Conservation (phyloP, 306 rosid genomes). For the Inga laurina region DNA sequence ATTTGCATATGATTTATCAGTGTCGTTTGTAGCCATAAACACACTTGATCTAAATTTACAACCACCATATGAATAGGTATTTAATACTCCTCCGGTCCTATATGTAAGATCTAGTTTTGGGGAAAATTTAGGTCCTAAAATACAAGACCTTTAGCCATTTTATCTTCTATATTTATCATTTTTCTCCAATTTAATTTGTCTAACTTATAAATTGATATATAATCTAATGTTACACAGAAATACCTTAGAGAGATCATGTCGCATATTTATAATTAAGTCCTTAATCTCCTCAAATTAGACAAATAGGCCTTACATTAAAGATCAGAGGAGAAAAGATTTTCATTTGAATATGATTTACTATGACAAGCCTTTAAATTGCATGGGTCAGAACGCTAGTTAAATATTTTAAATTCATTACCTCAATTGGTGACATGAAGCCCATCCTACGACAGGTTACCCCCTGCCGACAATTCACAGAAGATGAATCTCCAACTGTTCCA, state of each 20-base stretch:
- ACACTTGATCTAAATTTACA: neutral
- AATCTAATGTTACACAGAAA: too few species aligned
- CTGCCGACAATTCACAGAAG: conserved; percentile 34
- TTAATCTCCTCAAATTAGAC: too few species aligned
- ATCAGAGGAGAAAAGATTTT: too few species aligned
- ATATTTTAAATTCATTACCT: conserved; percentile 46
- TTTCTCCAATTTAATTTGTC: too few species aligned
- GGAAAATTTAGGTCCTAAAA: too few species aligned
- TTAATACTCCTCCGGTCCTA: neutral
- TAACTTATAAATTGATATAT: too few species aligned
- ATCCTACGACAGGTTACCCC: conserved; percentile 17
- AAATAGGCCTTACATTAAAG: too few species aligned
- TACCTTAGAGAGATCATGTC: too few species aligned
- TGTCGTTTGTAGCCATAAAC: neutral
- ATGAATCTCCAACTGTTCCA: conserved; percentile 22
- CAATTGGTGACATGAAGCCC: conserved; percentile 51
- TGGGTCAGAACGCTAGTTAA: neutral
- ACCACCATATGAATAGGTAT: neutral
- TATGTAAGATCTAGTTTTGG: too few species aligned
- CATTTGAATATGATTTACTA: neutral
- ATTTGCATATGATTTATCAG: neutral
- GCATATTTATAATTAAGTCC: too few species aligned
- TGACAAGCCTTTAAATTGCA: neutral
- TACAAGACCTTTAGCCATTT: too few species aligned
- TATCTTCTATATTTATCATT: too few species aligned